Evolutionary conservation across 2,329 filamentous ascomycete genomes (phyloP).

Genomic region (Aspergillus pseudotamarii): DNA sequence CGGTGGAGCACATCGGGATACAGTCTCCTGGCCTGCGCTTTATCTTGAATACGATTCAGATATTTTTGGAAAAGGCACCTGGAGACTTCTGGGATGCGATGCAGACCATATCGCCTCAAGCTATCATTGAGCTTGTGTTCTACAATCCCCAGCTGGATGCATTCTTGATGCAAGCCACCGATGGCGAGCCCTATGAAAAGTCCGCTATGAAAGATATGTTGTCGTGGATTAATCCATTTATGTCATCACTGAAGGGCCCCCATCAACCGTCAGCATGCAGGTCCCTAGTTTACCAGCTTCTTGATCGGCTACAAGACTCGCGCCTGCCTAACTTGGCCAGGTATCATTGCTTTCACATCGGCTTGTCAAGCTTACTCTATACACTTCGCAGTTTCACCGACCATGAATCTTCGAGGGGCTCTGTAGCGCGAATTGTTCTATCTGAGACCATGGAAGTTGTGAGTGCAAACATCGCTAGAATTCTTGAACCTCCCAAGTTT

Average conservation of each 20-base stretch:
- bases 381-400: slow-evolving; percentile 53
- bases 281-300: slow-evolving; percentile 73
- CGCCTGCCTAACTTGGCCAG: slow-evolving; percentile 45
- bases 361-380: slow-evolving; percentile 48
- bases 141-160: slow-evolving; percentile 68
- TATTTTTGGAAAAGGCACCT: slow-evolving; percentile 73
- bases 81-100: slow-evolving; percentile 87
- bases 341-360: slow-evolving; percentile 50
- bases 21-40: slow-evolving; percentile 65
- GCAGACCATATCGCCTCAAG: slow-evolving; percentile 75
- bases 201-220: slow-evolving; percentile 66
- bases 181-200: slow-evolving; percentile 56
- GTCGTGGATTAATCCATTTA: slow-evolving; percentile 76
- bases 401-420: slow-evolving; percentile 47
- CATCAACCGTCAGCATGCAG: slow-evolving; percentile 80
- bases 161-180: slow-evolving; percentile 53
- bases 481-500: slow-evolving; percentile 61
- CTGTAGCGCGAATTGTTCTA: slow-evolving; percentile 51
- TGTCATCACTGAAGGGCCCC: slow-evolving; percentile 73
- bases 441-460: slow-evolving; percentile 52
- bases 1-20: slow-evolving; percentile 68
- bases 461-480: slow-evolving; percentile 54
- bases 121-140: slow-evolving; percentile 83
- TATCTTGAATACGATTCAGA: slow-evolving; percentile 70
- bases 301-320: slow-evolving; percentile 58